Evolutionary conservation across 139 green algal genomes (phyloP), one percentile per base, ranked within the genome.

Genomic region (Chlorella sp.): DNA sequence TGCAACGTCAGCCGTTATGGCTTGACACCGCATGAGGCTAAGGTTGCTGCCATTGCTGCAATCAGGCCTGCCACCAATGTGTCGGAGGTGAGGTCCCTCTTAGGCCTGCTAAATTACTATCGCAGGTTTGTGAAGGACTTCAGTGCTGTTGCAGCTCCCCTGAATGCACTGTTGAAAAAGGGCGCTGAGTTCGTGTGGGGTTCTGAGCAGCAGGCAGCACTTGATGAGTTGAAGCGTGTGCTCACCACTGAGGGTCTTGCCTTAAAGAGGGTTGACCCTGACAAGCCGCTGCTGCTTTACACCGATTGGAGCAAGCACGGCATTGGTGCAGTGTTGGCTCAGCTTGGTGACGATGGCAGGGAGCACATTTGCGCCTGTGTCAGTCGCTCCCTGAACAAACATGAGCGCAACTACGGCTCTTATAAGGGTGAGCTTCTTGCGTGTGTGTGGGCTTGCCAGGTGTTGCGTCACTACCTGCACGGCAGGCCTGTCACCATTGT

Each of bases 21-120:
- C 24, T 35, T 84, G 1, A 36, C 24, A 5, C 71, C 73, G 3
- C 35, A 74, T 29, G 26, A 70, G 3, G 67, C 66, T 35, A 86
- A 89, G 50, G 68, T 82, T 1, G 24, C 50, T 2, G 80, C 70
- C 10, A 82, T 90, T 14, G 22, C 17, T 2, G 60, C 62, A 1
- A 20, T 88, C 51, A 74, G 65, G 23, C 14, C 50, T 2, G 80
- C 83, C 27, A 74, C 27, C 0, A 75, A 73, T 67, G 35, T 72
- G 26, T 35, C 62, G 4, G 50, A 82, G 31, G 31, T 86, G 27
- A 74, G 61, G 2, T 33, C 26, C 31, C 42, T 72, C 6, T 33
- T 87, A n/a, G 80, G 82, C 0, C 69, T 90, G n/a, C 33, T 79
- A 20, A 79, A 78, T 26, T 90, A 79, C 65, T 88, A 86, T 34